Evolutionary conservation across 805 yeast genomes (phyloP).

Genomic region (Candida koratica): DNA sequence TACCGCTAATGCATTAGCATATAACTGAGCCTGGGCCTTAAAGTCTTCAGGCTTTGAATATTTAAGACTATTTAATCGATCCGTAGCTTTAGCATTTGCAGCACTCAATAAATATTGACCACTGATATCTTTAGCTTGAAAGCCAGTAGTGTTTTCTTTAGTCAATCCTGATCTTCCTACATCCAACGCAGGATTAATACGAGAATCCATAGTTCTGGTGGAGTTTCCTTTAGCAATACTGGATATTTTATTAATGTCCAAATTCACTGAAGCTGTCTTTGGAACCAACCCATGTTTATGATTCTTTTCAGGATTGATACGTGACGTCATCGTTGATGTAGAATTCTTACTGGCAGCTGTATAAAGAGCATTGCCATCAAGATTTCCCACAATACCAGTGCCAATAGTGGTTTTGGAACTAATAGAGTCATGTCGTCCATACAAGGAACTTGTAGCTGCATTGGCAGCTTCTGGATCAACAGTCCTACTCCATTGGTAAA

Average conservation of each 20-base stretch:
- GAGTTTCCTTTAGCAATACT: conserved; percentile 38
- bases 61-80: conserved; percentile 31
- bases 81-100: conserved; percentile 45
- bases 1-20: conserved; percentile 68
- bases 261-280: conserved; percentile 19
- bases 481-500: conserved; percentile 47
- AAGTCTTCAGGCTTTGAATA: conserved; percentile 26
- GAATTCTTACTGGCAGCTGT: conserved; percentile 38
- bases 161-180: conserved; percentile 36
- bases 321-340: conserved; percentile 40
- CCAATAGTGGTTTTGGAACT: conserved; percentile 22
- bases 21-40: conserved; percentile 49
- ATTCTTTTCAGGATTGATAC: conserved; percentile 41
- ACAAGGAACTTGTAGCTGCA: conserved; percentile 39
- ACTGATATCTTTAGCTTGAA: conserved; percentile 41
- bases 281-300: conserved; percentile 34
- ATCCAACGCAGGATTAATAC: conserved; percentile 42
- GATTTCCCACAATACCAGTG: conserved; percentile 28
- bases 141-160: conserved; percentile 32
- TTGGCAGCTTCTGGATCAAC: conserved; percentile 47
- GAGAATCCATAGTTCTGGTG: conserved; percentile 34
- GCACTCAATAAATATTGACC: conserved; percentile 48
- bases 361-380: conserved; percentile 28
- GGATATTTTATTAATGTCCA: conserved; percentile 34
- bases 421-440: conserved; percentile 14